A percentile compares a stretch with the other conserved stretches of the same genome.
Evolutionary conservation across 306 rosid species (phyloP).

Genomic region (Trifolium subterraneum): DNA sequence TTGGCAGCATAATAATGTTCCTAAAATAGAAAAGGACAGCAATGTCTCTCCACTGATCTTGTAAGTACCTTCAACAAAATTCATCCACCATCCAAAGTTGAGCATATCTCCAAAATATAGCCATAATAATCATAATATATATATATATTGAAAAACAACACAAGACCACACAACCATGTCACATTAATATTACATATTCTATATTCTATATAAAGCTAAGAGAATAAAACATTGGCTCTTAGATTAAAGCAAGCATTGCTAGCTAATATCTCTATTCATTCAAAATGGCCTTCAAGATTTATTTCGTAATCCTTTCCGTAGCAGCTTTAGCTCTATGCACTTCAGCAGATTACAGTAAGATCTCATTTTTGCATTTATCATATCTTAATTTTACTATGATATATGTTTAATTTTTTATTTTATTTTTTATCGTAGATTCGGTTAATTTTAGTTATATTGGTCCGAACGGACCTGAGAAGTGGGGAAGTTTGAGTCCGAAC

Average conservation of each 20-base stretch:
- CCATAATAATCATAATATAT: neutral
- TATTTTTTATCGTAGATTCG: neutral
- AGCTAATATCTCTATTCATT: neutral
- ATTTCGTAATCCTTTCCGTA: conserved; percentile 41
- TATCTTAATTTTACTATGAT: neutral
- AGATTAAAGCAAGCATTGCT: conserved; percentile 32
- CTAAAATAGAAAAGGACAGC: conserved; percentile 7
- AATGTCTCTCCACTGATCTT: conserved; percentile 31
- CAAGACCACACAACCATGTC: conserved; percentile 5
- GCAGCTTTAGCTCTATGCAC: conserved; percentile 43
- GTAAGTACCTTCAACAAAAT: neutral
- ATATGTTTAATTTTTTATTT: neutral
- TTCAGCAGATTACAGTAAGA: conserved; percentile 44
- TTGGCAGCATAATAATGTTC: neutral
- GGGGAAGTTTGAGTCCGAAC: conserved; percentile 73
- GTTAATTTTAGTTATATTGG: conserved; percentile 62
- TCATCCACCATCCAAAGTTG: conserved; percentile 13
- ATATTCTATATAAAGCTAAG: conserved; percentile 29
- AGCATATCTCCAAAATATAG: conserved; percentile 17
- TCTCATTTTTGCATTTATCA: neutral
- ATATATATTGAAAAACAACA: neutral
- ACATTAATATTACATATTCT: neutral
- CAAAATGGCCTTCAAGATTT: conserved; percentile 44
- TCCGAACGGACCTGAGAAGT: conserved; percentile 57
- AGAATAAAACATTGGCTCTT: conserved; percentile 23